Evolutionary conservation across 2,329 filamentous ascomycete species (phyloP).

Genomic region (Tympanopsis confertula): DNA sequence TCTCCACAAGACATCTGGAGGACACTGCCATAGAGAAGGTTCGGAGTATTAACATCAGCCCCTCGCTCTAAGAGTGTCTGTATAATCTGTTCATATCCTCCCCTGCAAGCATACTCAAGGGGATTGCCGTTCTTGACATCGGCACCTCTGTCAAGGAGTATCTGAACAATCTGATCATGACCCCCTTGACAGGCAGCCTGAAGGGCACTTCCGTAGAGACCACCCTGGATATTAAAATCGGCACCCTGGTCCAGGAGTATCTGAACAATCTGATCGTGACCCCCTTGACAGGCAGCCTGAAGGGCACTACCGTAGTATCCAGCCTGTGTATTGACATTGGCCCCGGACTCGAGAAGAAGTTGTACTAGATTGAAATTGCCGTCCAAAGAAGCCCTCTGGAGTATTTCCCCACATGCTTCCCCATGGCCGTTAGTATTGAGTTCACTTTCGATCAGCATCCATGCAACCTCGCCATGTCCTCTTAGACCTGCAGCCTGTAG

Average conservation of each 20-base stretch:
- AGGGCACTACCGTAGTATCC: not conserved
- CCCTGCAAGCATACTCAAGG: not conserved
- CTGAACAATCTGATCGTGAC: constrained; percentile 1
- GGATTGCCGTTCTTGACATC: not conserved
- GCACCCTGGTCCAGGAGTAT: not conserved
- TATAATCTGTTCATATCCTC: not conserved
- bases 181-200: not conserved
- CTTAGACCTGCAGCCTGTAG: not conserved
- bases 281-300: not conserved
- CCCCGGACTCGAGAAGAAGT: not conserved
- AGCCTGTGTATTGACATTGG: not conserved
- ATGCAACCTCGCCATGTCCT: not conserved
- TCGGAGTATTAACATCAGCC: not conserved
- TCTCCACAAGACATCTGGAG: not conserved
- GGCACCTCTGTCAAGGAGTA: not conserved
- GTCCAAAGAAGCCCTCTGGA: not conserved
- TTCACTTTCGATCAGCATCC: not conserved
- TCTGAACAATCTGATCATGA: not conserved
- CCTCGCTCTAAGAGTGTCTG: not conserved
- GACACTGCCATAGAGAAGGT: not conserved
- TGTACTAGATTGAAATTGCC: not conserved
- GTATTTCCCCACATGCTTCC: not conserved
- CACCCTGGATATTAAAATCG: not conserved
- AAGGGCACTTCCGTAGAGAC: not conserved
- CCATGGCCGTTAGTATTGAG: not conserved